phyloP scores from a whole-genome alignment of 257 asterid genomes.

The Datura wrightii region DNA sequence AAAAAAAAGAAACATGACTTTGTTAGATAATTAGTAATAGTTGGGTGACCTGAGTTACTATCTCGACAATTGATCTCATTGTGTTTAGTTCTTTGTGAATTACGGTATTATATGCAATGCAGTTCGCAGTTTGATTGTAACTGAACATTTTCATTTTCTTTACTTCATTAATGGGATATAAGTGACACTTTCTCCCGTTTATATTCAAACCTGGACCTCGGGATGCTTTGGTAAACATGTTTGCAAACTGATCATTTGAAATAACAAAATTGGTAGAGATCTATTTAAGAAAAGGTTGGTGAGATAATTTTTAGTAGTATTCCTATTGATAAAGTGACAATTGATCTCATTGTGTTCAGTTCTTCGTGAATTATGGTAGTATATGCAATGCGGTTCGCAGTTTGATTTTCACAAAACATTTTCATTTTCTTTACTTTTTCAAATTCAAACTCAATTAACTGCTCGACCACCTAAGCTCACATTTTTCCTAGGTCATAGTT shows the following conservation, averaged over 20 bases:
- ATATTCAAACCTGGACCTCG: background rate
- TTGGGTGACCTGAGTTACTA: too few relatives aligned
- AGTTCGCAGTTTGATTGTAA: background rate
- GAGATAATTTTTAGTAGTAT: background rate
- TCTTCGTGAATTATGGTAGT: background rate
- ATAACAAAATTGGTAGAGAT: background rate
- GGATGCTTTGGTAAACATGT: background rate
- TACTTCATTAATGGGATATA: too few relatives aligned
- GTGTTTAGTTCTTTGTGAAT: background rate
- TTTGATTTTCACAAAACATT: background rate
- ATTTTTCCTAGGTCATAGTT: background rate
- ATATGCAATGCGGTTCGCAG: background rate
- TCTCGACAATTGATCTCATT: background rate
- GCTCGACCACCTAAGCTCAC: background rate
- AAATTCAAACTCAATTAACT: background rate
- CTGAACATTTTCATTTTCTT: too few relatives aligned
- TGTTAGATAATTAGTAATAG: too few relatives aligned
- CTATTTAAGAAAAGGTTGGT: background rate
- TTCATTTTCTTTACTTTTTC: background rate
- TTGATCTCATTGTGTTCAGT: background rate
- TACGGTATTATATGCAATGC: background rate
- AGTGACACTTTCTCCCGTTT: too few relatives aligned
- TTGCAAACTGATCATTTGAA: background rate
- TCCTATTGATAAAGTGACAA: background rate
- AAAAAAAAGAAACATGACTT: too few relatives aligned